These are phyloP conservation scores for Clathrospora elynae DNA, from an alignment of 2,329 filamentous ascomycete species.

Conservation along the genomic window DNA sequence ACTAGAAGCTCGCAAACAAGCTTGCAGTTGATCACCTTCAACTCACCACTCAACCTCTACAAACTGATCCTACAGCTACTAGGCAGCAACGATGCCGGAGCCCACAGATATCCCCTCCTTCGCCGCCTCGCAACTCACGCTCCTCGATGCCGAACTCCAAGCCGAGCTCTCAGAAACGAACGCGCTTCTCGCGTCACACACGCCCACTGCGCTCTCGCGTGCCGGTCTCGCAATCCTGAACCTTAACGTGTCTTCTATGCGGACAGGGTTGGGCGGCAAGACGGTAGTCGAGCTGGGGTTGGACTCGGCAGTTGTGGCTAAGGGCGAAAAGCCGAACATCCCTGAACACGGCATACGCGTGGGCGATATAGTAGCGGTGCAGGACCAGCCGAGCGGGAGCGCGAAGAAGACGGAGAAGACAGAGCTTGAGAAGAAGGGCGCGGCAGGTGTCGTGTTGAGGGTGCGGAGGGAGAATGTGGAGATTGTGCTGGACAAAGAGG, in stretches of 20 bases:
- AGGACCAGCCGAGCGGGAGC: constrained; percentile 72
- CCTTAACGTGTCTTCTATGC: constrained; percentile 72
- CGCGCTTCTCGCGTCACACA: constrained; percentile 68
- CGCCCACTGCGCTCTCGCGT: constrained; percentile 71
- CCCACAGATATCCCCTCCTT: constrained; percentile 67
- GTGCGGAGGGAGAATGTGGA: constrained; percentile 64
- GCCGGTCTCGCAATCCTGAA: constrained; percentile 81
- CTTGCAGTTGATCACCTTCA: too few relatives aligned
- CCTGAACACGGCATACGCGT: constrained; percentile 76
- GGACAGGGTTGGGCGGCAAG: constrained; percentile 90
- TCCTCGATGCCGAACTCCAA: constrained; percentile 72
- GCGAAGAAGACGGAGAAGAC: constrained; percentile 74
- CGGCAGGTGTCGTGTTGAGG: constrained; percentile 71
- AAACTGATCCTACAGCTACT: too few relatives aligned
- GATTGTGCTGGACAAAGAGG: constrained; percentile 72
- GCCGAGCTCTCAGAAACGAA: constrained; percentile 74
- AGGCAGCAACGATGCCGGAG: constrained; percentile 34
- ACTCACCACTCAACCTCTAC: too few relatives aligned
- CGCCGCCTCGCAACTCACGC: constrained; percentile 69
- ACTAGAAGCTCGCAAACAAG: too few relatives aligned
- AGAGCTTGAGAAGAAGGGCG: constrained; percentile 71
- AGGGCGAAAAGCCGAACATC: constrained; percentile 58
- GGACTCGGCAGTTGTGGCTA: constrained; percentile 68
- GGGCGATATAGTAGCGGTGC: constrained; percentile 78
- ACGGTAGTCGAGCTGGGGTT: constrained; percentile 80